Evolutionary conservation across 352 stramenopile species (phyloP).

Genomic region (Phytophthora fragariae): DNA sequence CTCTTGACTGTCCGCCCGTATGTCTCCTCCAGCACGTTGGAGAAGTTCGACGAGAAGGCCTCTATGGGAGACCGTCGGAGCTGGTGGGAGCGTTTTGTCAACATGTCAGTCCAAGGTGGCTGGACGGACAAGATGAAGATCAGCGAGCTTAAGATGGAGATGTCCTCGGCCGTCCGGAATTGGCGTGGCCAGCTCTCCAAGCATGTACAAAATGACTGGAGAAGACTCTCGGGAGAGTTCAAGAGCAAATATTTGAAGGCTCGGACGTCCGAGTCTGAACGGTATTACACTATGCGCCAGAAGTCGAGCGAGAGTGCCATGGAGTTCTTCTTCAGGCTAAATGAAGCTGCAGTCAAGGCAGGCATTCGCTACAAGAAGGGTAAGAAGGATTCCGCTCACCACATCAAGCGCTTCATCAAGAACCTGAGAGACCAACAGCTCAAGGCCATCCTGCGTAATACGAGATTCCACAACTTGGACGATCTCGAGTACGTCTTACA

Average conservation of each 20-base stretch:
- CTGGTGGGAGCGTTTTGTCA: too few relatives aligned
- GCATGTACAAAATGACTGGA: not conserved
- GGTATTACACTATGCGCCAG: conserved; percentile 9
- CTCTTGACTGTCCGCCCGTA: too few relatives aligned
- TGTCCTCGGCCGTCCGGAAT: not conserved
- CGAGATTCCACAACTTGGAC: not conserved
- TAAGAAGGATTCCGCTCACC: too few relatives aligned
- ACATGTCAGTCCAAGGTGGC: conserved; percentile 4
- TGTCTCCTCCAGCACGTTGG: not conserved
- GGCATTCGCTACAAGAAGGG: too few relatives aligned
- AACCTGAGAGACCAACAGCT: too few relatives aligned
- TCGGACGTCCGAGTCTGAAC: not conserved
- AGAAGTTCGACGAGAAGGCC: conserved; percentile 5
- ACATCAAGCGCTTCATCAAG: too few relatives aligned
- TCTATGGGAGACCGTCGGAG: not conserved
- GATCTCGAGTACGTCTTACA: conserved; percentile 3
- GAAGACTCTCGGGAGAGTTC: not conserved
- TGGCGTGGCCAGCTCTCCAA: conserved; percentile 5
- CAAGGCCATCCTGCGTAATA: too few relatives aligned
- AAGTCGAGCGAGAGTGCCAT: not conserved
- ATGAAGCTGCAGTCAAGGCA: too few relatives aligned
- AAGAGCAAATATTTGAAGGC: not conserved
- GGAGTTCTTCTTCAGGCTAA: too few relatives aligned
- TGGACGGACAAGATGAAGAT: not conserved
- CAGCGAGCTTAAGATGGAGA: conserved; percentile 6